A percentile compares a stretch with the other conserved stretches of the same genome.
phyloP scores from a whole-genome alignment of 257 asterid species.

The Striga asiatica region DNA sequence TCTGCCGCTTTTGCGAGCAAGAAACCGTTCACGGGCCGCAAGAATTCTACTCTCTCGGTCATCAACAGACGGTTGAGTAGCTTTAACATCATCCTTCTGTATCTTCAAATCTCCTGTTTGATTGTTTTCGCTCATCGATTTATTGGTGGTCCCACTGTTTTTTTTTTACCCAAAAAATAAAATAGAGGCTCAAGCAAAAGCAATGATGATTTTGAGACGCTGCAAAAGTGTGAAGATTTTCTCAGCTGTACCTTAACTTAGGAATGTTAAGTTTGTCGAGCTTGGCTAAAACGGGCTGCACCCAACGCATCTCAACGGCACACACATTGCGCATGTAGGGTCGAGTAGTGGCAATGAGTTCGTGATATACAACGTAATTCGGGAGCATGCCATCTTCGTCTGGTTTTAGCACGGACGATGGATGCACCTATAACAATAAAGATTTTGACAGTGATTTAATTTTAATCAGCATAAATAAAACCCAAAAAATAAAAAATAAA shows the following conservation, averaged over 20 bases:
- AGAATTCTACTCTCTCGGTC: conserved; percentile 26
- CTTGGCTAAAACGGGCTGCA: conserved; percentile 52
- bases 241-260: conserved; percentile 64
- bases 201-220: not conserved
- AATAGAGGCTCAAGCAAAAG: conserved; percentile 4
- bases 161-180: conserved; percentile 9
- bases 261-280: conserved; percentile 50
- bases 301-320: conserved; percentile 79
- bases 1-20: conserved; percentile 29
- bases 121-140: conserved; percentile 22
- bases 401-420: conserved; percentile 61
- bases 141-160: conserved; percentile 47
- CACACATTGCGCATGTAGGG: conserved; percentile 91
- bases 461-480: too few relatives aligned
- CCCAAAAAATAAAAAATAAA: too few relatives aligned
- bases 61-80: conserved; percentile 17
- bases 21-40: conserved; percentile 46
- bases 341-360: conserved; percentile 67
- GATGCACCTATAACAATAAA: conserved; percentile 55
- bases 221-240: not conserved
- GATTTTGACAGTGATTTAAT: too few relatives aligned
- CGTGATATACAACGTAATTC: conserved; percentile 69
- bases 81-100: conserved; percentile 22
- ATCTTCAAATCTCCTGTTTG: conserved; percentile 19
- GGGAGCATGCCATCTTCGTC: conserved; percentile 92